Evolutionary conservation across 345 rosid species (phyloP).

Genomic region (Populus euphratica): DNA sequence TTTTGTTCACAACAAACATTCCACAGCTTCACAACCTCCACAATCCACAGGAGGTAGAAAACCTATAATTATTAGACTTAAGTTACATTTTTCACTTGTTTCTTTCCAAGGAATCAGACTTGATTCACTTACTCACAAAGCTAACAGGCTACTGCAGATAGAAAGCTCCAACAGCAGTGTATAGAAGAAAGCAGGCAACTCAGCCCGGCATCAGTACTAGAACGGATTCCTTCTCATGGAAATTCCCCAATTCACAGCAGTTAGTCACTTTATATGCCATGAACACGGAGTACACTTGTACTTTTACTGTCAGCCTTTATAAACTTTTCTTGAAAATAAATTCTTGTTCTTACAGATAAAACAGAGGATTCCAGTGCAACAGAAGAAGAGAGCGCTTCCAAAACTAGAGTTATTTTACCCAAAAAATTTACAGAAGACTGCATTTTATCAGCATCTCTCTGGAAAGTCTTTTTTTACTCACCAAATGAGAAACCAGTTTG

Average conservation of each 20-base stretch:
- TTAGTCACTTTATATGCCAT: conserved; percentile 6
- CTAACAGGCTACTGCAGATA: conserved; percentile 37
- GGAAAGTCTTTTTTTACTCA: conserved; percentile 28
- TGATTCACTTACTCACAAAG: conserved; percentile 13
- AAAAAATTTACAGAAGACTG: conserved; percentile 32
- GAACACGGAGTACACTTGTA: background rate
- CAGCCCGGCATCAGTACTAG: conserved; percentile 29
- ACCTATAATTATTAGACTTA: background rate
- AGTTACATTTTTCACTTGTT: background rate
- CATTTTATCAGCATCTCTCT: conserved; percentile 35
- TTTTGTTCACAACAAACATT: background rate
- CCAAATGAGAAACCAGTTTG: conserved; percentile 14
- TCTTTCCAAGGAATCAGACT: background rate
- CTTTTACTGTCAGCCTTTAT: background rate
- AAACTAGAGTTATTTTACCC: conserved; percentile 1
- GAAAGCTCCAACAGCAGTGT: conserved; percentile 15
- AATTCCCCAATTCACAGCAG: conserved; percentile 12
- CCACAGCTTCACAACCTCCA: conserved; percentile 5
- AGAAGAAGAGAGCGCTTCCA: conserved; percentile 18
- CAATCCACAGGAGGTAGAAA: conserved; percentile 30
- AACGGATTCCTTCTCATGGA: conserved; percentile 17
- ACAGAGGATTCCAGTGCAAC: background rate
- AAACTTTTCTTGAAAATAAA: background rate
- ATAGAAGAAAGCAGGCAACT: conserved; percentile 19
- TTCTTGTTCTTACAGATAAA: background rate